Percentiles rank a stretch among this genome's conserved stretches.
Evolutionary conservation across 78 protist genomes (phyloP).

Genomic region (Protostelium mycophagum): DNA sequence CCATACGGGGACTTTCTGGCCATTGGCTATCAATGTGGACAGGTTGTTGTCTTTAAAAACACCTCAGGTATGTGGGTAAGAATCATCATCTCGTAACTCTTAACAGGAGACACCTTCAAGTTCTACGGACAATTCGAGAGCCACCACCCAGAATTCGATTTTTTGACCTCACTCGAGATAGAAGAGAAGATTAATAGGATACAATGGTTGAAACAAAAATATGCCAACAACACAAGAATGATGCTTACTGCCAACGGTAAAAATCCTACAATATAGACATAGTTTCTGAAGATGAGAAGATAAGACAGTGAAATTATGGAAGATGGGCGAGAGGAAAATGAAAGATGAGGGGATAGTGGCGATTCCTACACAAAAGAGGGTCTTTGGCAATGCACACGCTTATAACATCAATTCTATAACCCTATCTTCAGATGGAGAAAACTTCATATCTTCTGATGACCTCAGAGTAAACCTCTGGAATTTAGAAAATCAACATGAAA

Average conservation of each 20-base stretch:
- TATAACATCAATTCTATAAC: conserved; percentile 97
- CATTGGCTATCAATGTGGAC: conserved; percentile 7
- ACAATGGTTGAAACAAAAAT: neutral
- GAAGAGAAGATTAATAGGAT: conserved; percentile 4
- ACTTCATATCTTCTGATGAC: conserved; percentile 88
- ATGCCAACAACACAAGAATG: neutral
- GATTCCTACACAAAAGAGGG: conserved; percentile 53
- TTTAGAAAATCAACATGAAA: conserved; percentile 43
- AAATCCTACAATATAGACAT: neutral
- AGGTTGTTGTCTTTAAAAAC: conserved; percentile 4
- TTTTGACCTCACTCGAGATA: conserved; percentile 3
- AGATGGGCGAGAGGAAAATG: conserved; percentile 74
- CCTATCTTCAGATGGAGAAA: conserved; percentile 49
- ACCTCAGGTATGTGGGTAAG: neutral
- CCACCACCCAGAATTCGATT: conserved; percentile 6
- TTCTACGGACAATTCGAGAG: conserved; percentile 10
- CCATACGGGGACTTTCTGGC: conserved; percentile 1
- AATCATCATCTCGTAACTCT: too few species aligned
- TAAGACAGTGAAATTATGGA: conserved; percentile 98
- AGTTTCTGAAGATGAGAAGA: conserved; percentile 44
- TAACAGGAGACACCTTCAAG: neutral
- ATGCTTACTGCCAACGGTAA: conserved; percentile 4
- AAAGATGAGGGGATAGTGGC: conserved; percentile 17
- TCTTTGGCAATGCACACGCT: conserved; percentile 94
- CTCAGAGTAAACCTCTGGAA: conserved; percentile 97